These are phyloP conservation scores for Phytophthora tentaculata DNA, from an alignment of 352 stramenopile genomes.

Conservation along the genomic window DNA sequence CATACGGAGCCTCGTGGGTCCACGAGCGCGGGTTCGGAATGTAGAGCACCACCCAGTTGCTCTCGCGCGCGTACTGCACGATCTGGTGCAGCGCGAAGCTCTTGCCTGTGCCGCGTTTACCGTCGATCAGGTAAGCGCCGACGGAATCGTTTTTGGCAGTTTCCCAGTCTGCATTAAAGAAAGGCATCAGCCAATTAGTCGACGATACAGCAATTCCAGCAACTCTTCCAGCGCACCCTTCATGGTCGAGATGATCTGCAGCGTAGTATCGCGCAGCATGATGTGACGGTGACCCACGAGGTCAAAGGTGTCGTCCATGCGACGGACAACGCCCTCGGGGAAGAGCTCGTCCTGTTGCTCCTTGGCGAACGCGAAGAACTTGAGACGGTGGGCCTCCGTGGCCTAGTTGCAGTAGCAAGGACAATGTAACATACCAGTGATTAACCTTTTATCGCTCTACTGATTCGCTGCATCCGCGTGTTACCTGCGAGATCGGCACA, in stretches of 20 bases:
- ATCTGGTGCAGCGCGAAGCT: constrained; percentile 87
- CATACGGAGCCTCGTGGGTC: constrained; percentile 82
- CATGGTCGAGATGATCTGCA: constrained; percentile 79
- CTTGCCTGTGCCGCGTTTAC: constrained; percentile 84
- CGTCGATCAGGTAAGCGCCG: constrained; percentile 78
- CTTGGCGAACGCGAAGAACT: constrained; percentile 84
- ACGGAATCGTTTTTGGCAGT: constrained; percentile 52
- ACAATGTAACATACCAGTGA: not conserved
- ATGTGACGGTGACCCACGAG: constrained; percentile 84
- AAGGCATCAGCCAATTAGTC: constrained; percentile 10
- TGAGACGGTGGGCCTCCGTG: constrained; percentile 64
- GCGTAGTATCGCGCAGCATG: constrained; percentile 82
- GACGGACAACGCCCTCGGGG: constrained; percentile 74
- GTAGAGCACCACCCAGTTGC: constrained; percentile 88
- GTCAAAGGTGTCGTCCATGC: constrained; percentile 83
- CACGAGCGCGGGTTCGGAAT: constrained; percentile 79
- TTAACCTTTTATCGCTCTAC: not conserved
- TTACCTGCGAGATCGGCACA: constrained; percentile 62
- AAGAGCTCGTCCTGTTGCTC: constrained; percentile 79
- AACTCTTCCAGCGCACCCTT: constrained; percentile 41
- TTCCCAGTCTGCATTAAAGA: constrained; percentile 61
- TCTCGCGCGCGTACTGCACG: constrained; percentile 87
- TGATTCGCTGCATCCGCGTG: not conserved
- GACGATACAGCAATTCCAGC: not conserved
- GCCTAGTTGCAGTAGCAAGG: constrained; percentile 32